Conservation (phyloP, 169 alveolate genomes). For the Eimeria acervulina region DNA sequence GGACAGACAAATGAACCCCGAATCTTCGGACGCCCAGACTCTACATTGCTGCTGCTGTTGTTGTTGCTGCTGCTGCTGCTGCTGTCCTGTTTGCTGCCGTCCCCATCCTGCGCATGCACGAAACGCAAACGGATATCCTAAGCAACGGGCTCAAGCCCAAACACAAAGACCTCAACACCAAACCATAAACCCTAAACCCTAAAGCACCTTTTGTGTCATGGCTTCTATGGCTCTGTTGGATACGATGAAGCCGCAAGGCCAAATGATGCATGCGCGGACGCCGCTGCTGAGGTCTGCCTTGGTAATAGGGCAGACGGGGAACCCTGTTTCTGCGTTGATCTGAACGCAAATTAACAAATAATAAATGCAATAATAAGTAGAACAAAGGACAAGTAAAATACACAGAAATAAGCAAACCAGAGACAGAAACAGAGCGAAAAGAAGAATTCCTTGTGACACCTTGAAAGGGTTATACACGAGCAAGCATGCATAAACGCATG, state of each 20-base stretch:
- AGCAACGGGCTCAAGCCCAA: neutral
- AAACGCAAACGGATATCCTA: neutral
- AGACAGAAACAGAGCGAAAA: neutral
- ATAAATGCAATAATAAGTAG: neutral
- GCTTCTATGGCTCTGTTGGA: constrained; percentile 87
- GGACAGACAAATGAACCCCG: constrained; percentile 42
- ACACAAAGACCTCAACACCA: neutral
- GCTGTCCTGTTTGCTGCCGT: neutral
- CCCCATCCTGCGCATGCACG: neutral
- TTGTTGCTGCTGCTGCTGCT: neutral
- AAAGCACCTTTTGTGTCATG: neutral
- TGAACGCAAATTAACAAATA: constrained; percentile 8
- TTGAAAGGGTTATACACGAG: neutral
- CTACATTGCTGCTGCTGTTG: neutral
- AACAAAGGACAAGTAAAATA: too few species aligned
- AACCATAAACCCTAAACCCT: neutral
- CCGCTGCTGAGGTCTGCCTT: constrained; percentile 87
- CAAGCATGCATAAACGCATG: neutral
- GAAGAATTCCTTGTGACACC: neutral
- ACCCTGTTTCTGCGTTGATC: constrained; percentile 85
- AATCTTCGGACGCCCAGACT: constrained; percentile 1
- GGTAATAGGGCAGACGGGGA: constrained; percentile 88
- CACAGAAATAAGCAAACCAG: constrained; percentile 51
- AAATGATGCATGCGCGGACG: constrained; percentile 87
- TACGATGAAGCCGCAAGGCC: constrained; percentile 85